A percentile compares a stretch with the other conserved stretches of the same genome.
These are phyloP conservation scores for Monascus ruber DNA, from an alignment of 2,329 filamentous ascomycete species.

Conservation along the genomic window DNA sequence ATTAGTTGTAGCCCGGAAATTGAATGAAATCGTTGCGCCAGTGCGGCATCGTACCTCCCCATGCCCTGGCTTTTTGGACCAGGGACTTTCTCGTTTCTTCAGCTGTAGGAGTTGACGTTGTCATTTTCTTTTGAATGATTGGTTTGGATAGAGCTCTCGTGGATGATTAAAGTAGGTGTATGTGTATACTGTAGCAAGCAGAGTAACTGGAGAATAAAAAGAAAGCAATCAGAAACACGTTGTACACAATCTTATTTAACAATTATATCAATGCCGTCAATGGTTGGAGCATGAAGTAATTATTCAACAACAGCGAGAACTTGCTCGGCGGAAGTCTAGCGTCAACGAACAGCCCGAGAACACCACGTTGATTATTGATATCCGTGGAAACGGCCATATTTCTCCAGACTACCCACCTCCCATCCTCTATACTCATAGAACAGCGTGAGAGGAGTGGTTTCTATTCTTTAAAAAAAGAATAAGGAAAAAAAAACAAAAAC, in stretches of 20 bases:
- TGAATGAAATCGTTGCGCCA: neutral
- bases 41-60: slow-evolving; percentile 28
- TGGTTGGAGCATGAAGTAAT: neutral
- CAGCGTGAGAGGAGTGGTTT: no score
- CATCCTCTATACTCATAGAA: no score
- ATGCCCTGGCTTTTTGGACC: slow-evolving; percentile 27
- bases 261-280: no score
- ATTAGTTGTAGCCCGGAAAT: neutral
- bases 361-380: slow-evolving; percentile 1
- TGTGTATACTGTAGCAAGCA: neutral
- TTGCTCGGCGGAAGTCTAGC: slow-evolving; percentile 7
- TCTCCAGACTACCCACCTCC: no score
- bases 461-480: no score
- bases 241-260: no score
- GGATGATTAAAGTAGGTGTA: no score
- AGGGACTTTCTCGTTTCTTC: slow-evolving; percentile 28
- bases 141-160: neutral
- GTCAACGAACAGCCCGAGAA: slow-evolving; percentile 5
- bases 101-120: slow-evolving; percentile 14
- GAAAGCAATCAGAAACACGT: neutral
- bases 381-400: neutral
- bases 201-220: neutral
- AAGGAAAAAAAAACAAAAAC: no score
- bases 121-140: slow-evolving; percentile 11
- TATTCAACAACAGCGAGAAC: slow-evolving; percentile 1